Conservation (phyloP, 73 alveolate species). For the Paramecium tetraurelia region DNA sequence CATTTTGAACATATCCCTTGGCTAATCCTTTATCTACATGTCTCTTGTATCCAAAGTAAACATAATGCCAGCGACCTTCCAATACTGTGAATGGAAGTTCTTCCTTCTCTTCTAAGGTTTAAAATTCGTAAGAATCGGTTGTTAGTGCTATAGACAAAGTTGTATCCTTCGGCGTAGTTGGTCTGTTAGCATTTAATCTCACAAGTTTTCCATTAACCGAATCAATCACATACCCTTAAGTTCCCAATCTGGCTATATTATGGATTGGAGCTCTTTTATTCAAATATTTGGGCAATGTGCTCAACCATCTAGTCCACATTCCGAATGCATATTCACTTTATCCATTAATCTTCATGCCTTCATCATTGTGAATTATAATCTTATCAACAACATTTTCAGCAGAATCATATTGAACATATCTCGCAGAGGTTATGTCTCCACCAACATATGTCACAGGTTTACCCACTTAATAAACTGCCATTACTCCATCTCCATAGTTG, state of each 20-base stretch:
- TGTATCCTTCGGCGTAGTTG: neutral
- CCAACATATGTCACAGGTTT: conserved; percentile 9
- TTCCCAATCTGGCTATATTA: conserved; percentile 33
- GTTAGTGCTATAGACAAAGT: neutral
- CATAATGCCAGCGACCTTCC: conserved; percentile 38
- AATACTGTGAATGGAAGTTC: neutral
- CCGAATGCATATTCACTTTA: conserved; percentile 25
- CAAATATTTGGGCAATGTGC: conserved; percentile 17
- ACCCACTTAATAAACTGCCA: neutral
- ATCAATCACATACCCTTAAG: neutral
- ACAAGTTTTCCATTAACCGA: neutral
- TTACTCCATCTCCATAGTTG: conserved; percentile 39
- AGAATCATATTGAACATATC: neutral
- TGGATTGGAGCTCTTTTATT: neutral
- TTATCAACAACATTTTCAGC: neutral
- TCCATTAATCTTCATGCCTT: neutral
- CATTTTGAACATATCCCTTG: conserved; percentile 3
- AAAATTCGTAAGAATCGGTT: neutral
- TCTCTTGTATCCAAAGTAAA: conserved; percentile 31
- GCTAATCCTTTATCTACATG: neutral
- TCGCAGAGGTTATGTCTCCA: neutral
- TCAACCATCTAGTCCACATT: conserved; percentile 42
- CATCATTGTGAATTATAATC: conserved; percentile 22
- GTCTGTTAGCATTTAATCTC: neutral
- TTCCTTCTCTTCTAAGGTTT: neutral